Evolutionary conservation across 345 rosid genomes (phyloP).

Genomic region (Lepidium didymum): DNA sequence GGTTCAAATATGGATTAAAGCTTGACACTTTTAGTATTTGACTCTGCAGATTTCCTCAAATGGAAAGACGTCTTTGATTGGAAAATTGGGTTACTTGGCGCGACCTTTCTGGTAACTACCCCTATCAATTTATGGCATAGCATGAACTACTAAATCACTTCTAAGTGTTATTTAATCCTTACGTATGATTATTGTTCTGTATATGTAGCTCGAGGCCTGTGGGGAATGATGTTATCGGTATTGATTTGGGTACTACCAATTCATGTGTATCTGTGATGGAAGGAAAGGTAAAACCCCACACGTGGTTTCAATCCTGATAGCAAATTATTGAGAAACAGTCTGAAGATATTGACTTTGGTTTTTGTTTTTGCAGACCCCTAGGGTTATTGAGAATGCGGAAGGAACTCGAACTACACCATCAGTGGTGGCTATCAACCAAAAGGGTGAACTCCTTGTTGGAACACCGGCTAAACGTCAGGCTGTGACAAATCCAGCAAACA

Average conservation of each 20-base stretch:
- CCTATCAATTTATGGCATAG: neutral
- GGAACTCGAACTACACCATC: slow-evolving; percentile 48
- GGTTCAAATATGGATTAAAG: neutral
- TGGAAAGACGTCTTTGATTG: slow-evolving; percentile 42
- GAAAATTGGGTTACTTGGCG: slow-evolving; percentile 32
- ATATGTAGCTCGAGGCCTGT: slow-evolving; percentile 41
- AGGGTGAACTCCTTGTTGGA: slow-evolving; percentile 39
- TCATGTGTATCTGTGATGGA: slow-evolving; percentile 59
- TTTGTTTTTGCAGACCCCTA: slow-evolving; percentile 27
- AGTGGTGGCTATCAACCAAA: slow-evolving; percentile 38
- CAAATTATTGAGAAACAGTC: neutral
- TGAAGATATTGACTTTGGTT: neutral
- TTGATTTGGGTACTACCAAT: slow-evolving; percentile 55
- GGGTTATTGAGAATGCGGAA: slow-evolving; percentile 43
- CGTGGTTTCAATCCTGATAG: neutral
- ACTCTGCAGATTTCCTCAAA: slow-evolving; percentile 36
- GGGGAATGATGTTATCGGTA: slow-evolving; percentile 49
- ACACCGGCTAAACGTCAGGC: slow-evolving; percentile 48
- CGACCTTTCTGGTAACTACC: slow-evolving; percentile 51
- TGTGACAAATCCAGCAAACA: slow-evolving; percentile 37
- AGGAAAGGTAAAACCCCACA: slow-evolving; percentile 35
- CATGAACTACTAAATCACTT: neutral
- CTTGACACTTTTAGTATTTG: neutral
- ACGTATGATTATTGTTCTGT: neutral
- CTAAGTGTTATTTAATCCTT: neutral